Conservation (phyloP, 352 stramenopile species). For the Phytophthora tubulina region DNA sequence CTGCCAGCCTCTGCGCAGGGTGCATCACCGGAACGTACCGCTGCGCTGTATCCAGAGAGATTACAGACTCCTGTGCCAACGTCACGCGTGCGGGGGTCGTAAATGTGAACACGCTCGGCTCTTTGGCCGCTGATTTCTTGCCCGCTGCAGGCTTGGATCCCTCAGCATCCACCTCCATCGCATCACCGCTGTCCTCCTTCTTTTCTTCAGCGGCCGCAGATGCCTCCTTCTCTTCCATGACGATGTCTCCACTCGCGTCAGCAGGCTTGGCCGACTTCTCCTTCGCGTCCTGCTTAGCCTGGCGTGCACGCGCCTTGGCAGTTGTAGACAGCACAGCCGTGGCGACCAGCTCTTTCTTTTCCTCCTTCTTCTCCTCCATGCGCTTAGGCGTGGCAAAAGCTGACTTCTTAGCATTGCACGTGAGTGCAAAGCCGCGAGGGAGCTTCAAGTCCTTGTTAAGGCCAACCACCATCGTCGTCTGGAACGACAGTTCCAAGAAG, state of each 20-base stretch:
- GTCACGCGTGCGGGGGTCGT: conserved; percentile 96
- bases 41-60: conserved; percentile 93
- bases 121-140: conserved; percentile 83
- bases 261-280: conserved; percentile 63
- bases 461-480: conserved; percentile 96
- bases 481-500: conserved; percentile 97
- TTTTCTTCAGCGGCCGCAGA: conserved; percentile 57
- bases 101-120: conserved; percentile 94
- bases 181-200: conserved; percentile 50
- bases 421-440: conserved; percentile 94
- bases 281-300: conserved; percentile 93
- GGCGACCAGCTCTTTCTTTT: conserved; percentile 98
- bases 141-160: conserved; percentile 47
- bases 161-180: conserved; percentile 83
- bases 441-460: conserved; percentile 99
- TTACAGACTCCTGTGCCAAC: conserved; percentile 90
- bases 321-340: conserved; percentile 98
- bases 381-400: conserved; percentile 98
- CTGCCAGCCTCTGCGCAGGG: conserved; percentile 75
- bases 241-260: conserved; percentile 61
- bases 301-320: conserved; percentile 95
- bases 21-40: conserved; percentile 91
- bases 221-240: conserved; percentile 63
- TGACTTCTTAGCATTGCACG: conserved; percentile 95
- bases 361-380: conserved; percentile 99